phyloP scores from a whole-genome alignment of 2,329 filamentous ascomycete genomes.

The Fusarium solani-melongenae region DNA sequence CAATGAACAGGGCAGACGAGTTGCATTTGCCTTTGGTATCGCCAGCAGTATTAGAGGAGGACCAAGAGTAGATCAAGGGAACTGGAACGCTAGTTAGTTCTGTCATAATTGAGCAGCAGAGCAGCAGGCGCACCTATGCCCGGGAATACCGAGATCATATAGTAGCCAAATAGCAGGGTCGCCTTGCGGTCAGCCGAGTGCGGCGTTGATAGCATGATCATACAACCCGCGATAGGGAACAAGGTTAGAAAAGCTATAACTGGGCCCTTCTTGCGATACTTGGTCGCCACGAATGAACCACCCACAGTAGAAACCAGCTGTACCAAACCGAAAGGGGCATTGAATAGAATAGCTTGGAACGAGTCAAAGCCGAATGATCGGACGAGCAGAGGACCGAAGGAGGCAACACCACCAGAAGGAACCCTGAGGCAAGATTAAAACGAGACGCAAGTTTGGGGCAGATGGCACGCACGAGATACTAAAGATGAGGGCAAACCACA shows the following conservation, averaged over 20 bases:
- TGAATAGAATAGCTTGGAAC: constrained; percentile 66
- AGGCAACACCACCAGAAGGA: constrained; percentile 60
- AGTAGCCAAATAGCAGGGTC: constrained; percentile 64
- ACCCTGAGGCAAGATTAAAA: constrained; percentile 24
- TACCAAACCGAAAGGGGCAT: constrained; percentile 68
- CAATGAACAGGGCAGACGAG: constrained; percentile 65
- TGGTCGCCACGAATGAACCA: constrained; percentile 60
- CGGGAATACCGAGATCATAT: constrained; percentile 45
- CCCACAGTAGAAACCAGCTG: constrained; percentile 69
- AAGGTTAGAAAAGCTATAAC: constrained; percentile 63
- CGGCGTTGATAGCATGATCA: constrained; percentile 61
- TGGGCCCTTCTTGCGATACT: constrained; percentile 62
- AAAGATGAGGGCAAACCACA: constrained; percentile 55
- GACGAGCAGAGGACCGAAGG: constrained; percentile 68
- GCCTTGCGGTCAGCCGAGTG: constrained; percentile 56
- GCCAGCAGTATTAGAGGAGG: constrained; percentile 66
- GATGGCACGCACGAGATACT: constrained; percentile 54
- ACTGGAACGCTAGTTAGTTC: not conserved
- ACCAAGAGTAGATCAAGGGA: constrained; percentile 63
- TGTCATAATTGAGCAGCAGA: not conserved
- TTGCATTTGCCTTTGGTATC: constrained; percentile 73
- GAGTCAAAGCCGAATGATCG: constrained; percentile 65
- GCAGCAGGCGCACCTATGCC: not conserved
- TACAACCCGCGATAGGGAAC: constrained; percentile 57
- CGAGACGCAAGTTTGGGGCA: constrained; percentile 27